Percentiles rank a stretch among this genome's conserved stretches.
Conservation (phyloP, 2,329 filamentous ascomycete species). For the Kalmusia sp. region DNA sequence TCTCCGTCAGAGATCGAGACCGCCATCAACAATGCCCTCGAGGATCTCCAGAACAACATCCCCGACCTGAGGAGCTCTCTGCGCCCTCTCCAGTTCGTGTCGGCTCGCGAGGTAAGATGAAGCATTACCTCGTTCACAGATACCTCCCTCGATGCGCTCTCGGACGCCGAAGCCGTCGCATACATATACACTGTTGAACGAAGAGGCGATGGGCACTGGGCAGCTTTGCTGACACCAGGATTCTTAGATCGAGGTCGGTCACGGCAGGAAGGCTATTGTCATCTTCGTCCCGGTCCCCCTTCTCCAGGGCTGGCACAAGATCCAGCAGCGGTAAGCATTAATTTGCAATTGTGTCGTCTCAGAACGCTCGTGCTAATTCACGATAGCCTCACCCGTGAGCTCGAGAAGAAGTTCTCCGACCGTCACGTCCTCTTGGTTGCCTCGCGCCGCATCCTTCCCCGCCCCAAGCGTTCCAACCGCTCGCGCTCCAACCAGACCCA, state of each 20-base stretch:
- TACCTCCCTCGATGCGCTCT: slow-evolving; percentile 32
- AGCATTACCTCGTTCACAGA: slow-evolving; percentile 31
- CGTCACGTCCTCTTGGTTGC: slow-evolving; percentile 99
- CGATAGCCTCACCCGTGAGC: slow-evolving; percentile 93
- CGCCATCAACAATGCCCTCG: slow-evolving; percentile 80
- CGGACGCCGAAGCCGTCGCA: slow-evolving; percentile 32
- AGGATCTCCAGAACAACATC: slow-evolving; percentile 98
- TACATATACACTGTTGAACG: slow-evolving; percentile 40
- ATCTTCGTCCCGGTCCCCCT: slow-evolving; percentile 99
- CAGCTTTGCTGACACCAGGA: slow-evolving; percentile 64
- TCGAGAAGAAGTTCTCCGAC: slow-evolving; percentile 99
- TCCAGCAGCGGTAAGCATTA: slow-evolving; percentile 92
- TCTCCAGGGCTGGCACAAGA: slow-evolving; percentile 97
- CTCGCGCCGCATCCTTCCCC: slow-evolving; percentile 97
- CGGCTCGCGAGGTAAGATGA: slow-evolving; percentile 95
- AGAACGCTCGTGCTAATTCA: slow-evolving; percentile 16
- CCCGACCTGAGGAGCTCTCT: slow-evolving; percentile 95
- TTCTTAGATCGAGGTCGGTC: slow-evolving; percentile 97
- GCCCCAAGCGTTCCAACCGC: slow-evolving; percentile 97
- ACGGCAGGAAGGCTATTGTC: slow-evolving; percentile 99
- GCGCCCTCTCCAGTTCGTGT: slow-evolving; percentile 97
- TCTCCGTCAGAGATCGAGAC: slow-evolving; percentile 98
- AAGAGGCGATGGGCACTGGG: slow-evolving; percentile 65
- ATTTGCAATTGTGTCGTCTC: no score
- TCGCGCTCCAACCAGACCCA: slow-evolving; percentile 95